Percentiles rank a stretch among this genome's conserved stretches.
Evolutionary conservation across 805 yeast genomes (phyloP).

Genomic region (Peterozyma xylosa): DNA sequence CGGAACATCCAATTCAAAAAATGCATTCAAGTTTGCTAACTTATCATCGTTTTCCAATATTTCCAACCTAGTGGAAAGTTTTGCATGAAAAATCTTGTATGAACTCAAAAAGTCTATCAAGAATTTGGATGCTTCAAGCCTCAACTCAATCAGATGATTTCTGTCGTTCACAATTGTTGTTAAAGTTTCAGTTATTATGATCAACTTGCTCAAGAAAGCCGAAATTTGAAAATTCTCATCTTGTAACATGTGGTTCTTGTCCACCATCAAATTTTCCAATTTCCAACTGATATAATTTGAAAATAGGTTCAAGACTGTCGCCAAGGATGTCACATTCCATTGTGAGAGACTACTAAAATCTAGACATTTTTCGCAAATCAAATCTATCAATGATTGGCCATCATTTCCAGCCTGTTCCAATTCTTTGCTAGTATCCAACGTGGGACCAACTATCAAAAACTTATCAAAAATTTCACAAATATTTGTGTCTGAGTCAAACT

Average conservation of each 20-base stretch:
- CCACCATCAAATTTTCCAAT: constrained; percentile 15
- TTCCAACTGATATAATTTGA: constrained; percentile 9
- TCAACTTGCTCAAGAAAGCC: not conserved
- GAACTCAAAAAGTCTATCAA: constrained; percentile 25
- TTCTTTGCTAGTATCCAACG: constrained; percentile 15
- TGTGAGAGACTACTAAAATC: not conserved
- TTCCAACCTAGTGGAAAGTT: constrained; percentile 15
- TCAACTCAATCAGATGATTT: constrained; percentile 2
- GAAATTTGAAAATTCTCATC: constrained; percentile 2
- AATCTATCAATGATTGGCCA: constrained; percentile 8
- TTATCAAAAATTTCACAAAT: constrained; percentile 11
- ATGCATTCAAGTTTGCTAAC: constrained; percentile 25
- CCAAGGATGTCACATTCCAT: not conserved
- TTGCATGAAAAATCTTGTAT: constrained; percentile 25
- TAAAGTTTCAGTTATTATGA: not conserved
- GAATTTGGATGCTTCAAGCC: constrained; percentile 1
- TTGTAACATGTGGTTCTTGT: not conserved
- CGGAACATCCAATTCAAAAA: constrained; percentile 21
- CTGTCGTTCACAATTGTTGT: not conserved
- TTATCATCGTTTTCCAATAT: constrained; percentile 15
- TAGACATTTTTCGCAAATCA: constrained; percentile 15
- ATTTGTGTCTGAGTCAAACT: not conserved
- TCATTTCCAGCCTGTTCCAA: constrained; percentile 10
- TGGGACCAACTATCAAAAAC: constrained; percentile 10
- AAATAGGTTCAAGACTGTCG: constrained; percentile 6